Evolutionary conservation across 495 filamentous ascomycete genomes (phyloP), one percentile per base, ranked within the genome.

Genomic region (Glonium stellatum): DNA sequence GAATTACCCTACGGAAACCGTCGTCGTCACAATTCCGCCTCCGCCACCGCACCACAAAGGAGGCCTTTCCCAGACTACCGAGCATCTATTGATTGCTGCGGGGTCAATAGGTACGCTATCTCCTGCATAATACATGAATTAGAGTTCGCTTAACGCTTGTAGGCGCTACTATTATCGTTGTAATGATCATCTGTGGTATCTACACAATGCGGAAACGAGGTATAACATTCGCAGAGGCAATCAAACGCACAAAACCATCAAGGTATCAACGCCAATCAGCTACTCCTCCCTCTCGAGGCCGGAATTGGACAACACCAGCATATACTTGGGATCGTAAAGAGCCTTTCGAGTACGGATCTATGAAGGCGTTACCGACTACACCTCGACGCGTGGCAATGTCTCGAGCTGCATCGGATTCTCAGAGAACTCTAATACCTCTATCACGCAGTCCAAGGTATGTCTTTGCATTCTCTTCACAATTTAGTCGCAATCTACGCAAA

Each of bases 71-170:
- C 23, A 50, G 21, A 62, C 62, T 0, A 68, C 65, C 11, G 44
- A 64, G 35, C 65, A 68, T 54, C 39, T 68, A 42, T 56, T 68
- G 34, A 68, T 68, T 22, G 65, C 65, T 18, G 65, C 65, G 42
- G 65, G 65, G 12, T 68, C 65, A 55, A 68, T 68, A 54, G 61
- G 65, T 68, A 57, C 5, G 53, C 39, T 1, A 11, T 31, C 25
- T 10, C 42, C 22, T 15, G 47, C 9, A 21, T 13, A 50, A 47
- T 22, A 31, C 19, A 57, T 11, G 18, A 37, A 35, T 19, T 21
- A 18, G 47, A 13, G 5, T 53, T 15, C 25, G 37, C 31, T 54
- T 62, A 53, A 62, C 35, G 4, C 13, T 15, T 13, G 23, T 54
- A 67, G 64, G 64, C 49, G 60, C 58, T 13, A 67, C 65, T 6